phyloP scores from a whole-genome alignment of 345 rosid species.

The Populus euphratica region DNA sequence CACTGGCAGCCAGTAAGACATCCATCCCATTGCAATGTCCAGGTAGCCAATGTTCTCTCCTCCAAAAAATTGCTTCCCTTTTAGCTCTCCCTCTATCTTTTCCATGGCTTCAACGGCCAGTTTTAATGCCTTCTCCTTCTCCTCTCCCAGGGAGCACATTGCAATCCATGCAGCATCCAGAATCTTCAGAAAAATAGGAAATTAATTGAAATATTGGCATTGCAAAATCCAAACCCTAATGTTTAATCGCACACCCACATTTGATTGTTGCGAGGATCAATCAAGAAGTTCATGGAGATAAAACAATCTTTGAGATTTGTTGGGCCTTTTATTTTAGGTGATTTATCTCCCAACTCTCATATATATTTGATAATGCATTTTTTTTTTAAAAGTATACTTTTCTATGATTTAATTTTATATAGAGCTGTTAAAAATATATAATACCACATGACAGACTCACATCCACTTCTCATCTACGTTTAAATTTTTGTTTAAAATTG shows the following conservation, averaged over 20 bases:
- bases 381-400: too few species aligned
- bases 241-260: not conserved
- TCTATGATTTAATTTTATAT: too few species aligned
- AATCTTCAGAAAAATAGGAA: not conserved
- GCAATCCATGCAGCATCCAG: conserved; percentile 6
- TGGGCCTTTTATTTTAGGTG: too few species aligned
- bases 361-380: too few species aligned
- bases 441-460: too few species aligned
- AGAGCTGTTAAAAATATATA: too few species aligned
- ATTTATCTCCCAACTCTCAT: too few species aligned
- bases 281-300: too few species aligned
- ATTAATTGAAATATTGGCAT: not conserved
- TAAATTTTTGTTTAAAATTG: too few species aligned
- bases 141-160: conserved; percentile 16
- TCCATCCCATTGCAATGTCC: conserved; percentile 35
- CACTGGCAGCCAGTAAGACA: conserved; percentile 26
- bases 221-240: not conserved
- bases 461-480: too few species aligned
- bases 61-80: conserved; percentile 27
- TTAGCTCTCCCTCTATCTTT: conserved; percentile 29
- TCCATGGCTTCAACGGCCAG: conserved; percentile 21
- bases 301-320: too few species aligned
- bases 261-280: too few species aligned
- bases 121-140: conserved; percentile 15
- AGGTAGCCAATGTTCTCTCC: conserved; percentile 35